Conservation (phyloP, 2,329 filamentous ascomycete genomes). For the Blastomyces percursus region DNA sequence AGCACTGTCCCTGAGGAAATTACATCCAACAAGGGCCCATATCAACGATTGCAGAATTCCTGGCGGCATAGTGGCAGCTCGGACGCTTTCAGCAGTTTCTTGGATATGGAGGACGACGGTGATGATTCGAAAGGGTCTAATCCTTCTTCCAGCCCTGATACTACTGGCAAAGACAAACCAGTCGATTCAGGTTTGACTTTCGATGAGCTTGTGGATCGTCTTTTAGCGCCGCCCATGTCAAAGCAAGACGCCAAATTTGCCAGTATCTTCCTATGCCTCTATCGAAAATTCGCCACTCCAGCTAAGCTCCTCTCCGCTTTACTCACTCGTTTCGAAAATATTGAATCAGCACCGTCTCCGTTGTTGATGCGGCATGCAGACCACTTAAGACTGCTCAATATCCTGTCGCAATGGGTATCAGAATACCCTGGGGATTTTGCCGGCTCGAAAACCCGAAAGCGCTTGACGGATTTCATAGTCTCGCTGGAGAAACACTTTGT, state of each 20-base stretch:
- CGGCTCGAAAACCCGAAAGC: conserved; percentile 58
- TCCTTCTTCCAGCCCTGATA: conserved; percentile 21
- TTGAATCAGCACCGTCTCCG: conserved; percentile 61
- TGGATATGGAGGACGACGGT: conserved; percentile 35
- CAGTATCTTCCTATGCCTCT: conserved; percentile 81
- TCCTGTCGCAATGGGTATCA: conserved; percentile 80
- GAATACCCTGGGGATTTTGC: conserved; percentile 91
- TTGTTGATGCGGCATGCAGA: conserved; percentile 67
- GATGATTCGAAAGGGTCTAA: conserved; percentile 20
- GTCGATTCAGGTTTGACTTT: conserved; percentile 33
- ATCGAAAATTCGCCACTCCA: conserved; percentile 85
- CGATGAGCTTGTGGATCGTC: conserved; percentile 72
- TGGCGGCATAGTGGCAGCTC: conserved; percentile 33
- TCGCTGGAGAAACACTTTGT: conserved; percentile 66
- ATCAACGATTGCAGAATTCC: conserved; percentile 25
- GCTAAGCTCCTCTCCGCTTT: conserved; percentile 67
- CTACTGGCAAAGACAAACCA: conserved; percentile 23
- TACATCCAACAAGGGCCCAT: conserved; percentile 23
- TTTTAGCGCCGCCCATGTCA: conserved; percentile 70
- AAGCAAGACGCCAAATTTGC: conserved; percentile 82
- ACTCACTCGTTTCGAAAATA: conserved; percentile 49
- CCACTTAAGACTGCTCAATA: conserved; percentile 72
- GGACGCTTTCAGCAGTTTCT: conserved; percentile 33
- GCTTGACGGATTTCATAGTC: conserved; percentile 62
- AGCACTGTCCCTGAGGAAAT: conserved; percentile 20